phyloP scores from a whole-genome alignment of 129 eudicot species.

The carrot (Daucus carota) region DNA sequence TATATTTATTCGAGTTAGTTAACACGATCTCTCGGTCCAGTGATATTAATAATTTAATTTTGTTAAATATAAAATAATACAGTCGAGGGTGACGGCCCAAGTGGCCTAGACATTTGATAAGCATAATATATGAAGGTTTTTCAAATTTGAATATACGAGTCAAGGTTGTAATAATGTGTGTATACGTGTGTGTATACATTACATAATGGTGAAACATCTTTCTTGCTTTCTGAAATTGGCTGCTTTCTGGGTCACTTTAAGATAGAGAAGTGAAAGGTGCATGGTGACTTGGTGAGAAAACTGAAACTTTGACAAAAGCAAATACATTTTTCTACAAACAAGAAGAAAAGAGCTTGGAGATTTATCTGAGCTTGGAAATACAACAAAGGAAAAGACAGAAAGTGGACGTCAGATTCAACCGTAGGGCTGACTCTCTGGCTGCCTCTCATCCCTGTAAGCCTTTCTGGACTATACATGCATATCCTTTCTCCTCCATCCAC shows the following conservation, averaged over 20 bases:
- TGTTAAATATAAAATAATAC: too few relatives aligned
- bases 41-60: too few relatives aligned
- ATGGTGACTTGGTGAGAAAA: constrained; percentile 10
- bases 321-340: neutral
- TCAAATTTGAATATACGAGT: neutral
- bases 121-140: neutral
- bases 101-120: too few relatives aligned
- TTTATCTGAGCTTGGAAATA: constrained; percentile 24
- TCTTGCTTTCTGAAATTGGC: neutral
- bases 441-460: neutral
- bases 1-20: too few relatives aligned
- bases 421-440: constrained; percentile 14
- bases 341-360: constrained; percentile 5
- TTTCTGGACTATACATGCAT: constrained; percentile 6
- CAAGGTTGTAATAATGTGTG: neutral
- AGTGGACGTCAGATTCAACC: constrained; percentile 52
- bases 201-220: neutral
- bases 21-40: too few relatives aligned
- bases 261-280: constrained; percentile 27
- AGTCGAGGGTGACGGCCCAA: too few relatives aligned
- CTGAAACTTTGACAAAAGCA: neutral
- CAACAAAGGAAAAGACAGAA: constrained; percentile 50
- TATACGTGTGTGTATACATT: neutral
- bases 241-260: constrained; percentile 12
- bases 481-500: constrained; percentile 31